Evolutionary conservation across 2,329 filamentous ascomycete genomes (phyloP).

Genomic region (Diaporthe australafricana): DNA sequence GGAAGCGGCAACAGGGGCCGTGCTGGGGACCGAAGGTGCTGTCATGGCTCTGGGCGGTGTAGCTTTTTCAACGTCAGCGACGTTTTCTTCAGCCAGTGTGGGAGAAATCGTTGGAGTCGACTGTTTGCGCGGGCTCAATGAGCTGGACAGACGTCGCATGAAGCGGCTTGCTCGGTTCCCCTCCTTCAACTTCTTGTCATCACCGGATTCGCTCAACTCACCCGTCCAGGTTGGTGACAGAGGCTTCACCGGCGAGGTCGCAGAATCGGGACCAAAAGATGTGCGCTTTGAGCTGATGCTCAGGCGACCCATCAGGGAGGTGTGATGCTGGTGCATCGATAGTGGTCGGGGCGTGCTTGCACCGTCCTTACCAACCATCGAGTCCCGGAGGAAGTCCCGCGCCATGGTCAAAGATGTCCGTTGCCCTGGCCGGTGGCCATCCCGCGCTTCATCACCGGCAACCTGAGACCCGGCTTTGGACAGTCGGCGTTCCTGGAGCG

Average conservation of each 20-base stretch:
- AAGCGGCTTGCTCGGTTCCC: conserved; percentile 65
- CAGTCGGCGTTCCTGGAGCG: conserved; percentile 60
- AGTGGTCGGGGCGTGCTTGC: conserved; percentile 51
- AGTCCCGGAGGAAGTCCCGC: conserved; percentile 68
- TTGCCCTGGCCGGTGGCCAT: conserved; percentile 53
- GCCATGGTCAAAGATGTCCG: conserved; percentile 71
- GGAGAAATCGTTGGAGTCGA: conserved; percentile 59
- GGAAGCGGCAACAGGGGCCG: conserved; percentile 11
- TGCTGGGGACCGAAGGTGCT: conserved; percentile 36
- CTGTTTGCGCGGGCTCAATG: conserved; percentile 62
- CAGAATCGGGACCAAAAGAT: conserved; percentile 60
- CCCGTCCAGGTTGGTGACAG: conserved; percentile 56
- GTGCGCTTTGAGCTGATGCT: conserved; percentile 74
- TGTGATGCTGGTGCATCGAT: conserved; percentile 58
- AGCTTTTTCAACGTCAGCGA: conserved; percentile 46
- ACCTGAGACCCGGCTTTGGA: conserved; percentile 51
- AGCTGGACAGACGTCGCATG: conserved; percentile 69
- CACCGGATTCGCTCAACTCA: conserved; percentile 59
- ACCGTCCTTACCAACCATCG: conserved; percentile 54
- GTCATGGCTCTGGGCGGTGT: conserved; percentile 35
- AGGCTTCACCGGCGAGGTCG: conserved; percentile 43
- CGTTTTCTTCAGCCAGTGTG: conserved; percentile 63
- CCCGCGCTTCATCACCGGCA: conserved; percentile 30
- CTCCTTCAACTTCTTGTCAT: conserved; percentile 55
- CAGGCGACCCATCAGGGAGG: conserved; percentile 67